Evolutionary conservation across 2,329 filamentous ascomycete genomes (phyloP).

Genomic region (Pyrenophora tritici-repentis): DNA sequence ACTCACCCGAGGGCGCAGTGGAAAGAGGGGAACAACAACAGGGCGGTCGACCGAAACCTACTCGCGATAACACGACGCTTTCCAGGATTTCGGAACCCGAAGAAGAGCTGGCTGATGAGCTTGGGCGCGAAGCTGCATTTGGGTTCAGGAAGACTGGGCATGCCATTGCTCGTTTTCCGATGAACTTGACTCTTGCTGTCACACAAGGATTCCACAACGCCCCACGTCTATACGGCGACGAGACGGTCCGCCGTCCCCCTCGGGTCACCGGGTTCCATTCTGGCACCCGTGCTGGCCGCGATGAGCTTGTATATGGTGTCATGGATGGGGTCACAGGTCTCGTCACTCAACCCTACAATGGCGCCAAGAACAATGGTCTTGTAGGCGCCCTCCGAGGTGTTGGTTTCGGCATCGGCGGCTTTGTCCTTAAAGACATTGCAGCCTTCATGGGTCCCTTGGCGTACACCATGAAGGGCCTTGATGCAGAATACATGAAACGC

Average conservation of each 20-base stretch:
- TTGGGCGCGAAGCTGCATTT: constrained; percentile 56
- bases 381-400: constrained; percentile 60
- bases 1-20: constrained; percentile 1
- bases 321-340: constrained; percentile 70
- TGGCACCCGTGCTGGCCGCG: constrained; percentile 63
- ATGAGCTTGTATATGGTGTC: constrained; percentile 66
- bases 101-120: constrained; percentile 41
- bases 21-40: constrained; percentile 11
- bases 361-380: constrained; percentile 60
- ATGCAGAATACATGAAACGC: constrained; percentile 62
- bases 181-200: constrained; percentile 65
- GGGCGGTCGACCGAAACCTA: constrained; percentile 21
- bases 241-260: constrained; percentile 67
- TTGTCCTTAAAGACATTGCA: constrained; percentile 68
- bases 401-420: constrained; percentile 66
- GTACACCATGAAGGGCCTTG: constrained; percentile 67
- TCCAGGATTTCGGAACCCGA: constrained; percentile 42
- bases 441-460: constrained; percentile 65
- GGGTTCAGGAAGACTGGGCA: constrained; percentile 58
- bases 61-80: constrained; percentile 30
- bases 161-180: constrained; percentile 62
- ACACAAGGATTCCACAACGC: constrained; percentile 74
- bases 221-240: constrained; percentile 71
- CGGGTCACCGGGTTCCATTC: constrained; percentile 69
- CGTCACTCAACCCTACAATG: constrained; percentile 62